Base-by-base conservation (phyloP, 768 basidiomycete species). In the Phaeolepiota aurea region DNA sequence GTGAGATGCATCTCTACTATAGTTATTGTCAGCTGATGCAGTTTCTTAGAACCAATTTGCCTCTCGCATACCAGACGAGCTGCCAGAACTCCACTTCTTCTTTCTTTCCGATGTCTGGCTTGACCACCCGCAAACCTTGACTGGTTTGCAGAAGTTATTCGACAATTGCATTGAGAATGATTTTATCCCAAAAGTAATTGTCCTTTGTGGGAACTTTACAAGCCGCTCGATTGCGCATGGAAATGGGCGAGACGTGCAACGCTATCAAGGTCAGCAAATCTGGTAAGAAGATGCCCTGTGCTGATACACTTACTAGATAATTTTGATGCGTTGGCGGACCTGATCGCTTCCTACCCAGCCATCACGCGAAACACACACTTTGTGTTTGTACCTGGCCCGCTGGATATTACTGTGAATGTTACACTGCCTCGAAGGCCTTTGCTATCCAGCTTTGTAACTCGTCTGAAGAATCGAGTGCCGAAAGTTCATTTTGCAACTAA, bases 21-120 rank as follows among this genome's bases (percentile, higher is more conserved):
- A n/a, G n/a, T n/a, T n/a, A n/a, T n/a, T n/a, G n/a, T n/a, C n/a
- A n/a, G n/a, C n/a, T n/a, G n/a, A n/a, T n/a, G n/a, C n/a, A n/a
- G n/a, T n/a, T 43, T 39, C 37, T 32, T 48, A 88, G 86, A 65
- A 71, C 19, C 72, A 82, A 57, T 77, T 79, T 47, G 62, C 75
- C 18, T 59, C 66, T 20, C 79, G 84, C 11, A 63, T 88, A 33
- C 71, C 71, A 42, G 74, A 79, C 48, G 86, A 89, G 40, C 65
- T 86, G 14, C 63, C 80, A 11, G 82, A 92, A 41, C 66, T 89
- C 22, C 76, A 87, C 38, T 91, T 97, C 66, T 90, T 96, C 61
- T 79, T 96, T 53, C 69, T 98, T 28, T 98, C 96, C 0, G 96
- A 99, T 57, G 82, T 98, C 2, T 93, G 91, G 87, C 70, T 99